Percentiles rank a stretch among this genome's conserved stretches.
Conservation (phyloP, 225 moss, liverwort and hornwort genomes). For the Thuidium tamariscinum region DNA sequence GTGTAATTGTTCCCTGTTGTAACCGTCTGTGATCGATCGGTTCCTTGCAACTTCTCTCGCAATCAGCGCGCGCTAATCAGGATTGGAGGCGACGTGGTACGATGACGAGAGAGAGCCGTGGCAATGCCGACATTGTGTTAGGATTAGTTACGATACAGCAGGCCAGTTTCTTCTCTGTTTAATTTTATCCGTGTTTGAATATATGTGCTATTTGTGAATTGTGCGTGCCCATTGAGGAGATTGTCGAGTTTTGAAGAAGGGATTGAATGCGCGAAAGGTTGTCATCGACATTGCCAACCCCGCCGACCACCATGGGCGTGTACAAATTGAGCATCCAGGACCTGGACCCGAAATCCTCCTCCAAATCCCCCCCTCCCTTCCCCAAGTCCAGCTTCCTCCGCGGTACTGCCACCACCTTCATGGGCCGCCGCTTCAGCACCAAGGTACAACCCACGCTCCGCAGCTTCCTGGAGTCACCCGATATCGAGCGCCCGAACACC, state of each 20-base stretch:
- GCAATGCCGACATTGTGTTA: neutral
- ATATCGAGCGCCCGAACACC: neutral
- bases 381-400: neutral
- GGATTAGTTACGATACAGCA: neutral
- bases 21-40: neutral
- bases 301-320: neutral
- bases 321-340: neutral
- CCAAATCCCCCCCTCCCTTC: neutral
- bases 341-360: neutral
- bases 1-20: neutral
- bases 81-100: neutral
- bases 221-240: neutral
- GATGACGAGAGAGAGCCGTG: neutral
- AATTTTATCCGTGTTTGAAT: neutral
- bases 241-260: neutral
- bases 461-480: neutral
- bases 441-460: slow-evolving; percentile 4
- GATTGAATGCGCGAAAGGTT: neutral
- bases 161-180: too few species aligned
- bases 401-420: neutral
- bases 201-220: neutral
- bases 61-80: neutral
- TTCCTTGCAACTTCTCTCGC: neutral
- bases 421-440: neutral
- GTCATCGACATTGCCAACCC: neutral